Conservation (phyloP, 1,284 basidiomycete species). For the Marasmius fiardii region DNA sequence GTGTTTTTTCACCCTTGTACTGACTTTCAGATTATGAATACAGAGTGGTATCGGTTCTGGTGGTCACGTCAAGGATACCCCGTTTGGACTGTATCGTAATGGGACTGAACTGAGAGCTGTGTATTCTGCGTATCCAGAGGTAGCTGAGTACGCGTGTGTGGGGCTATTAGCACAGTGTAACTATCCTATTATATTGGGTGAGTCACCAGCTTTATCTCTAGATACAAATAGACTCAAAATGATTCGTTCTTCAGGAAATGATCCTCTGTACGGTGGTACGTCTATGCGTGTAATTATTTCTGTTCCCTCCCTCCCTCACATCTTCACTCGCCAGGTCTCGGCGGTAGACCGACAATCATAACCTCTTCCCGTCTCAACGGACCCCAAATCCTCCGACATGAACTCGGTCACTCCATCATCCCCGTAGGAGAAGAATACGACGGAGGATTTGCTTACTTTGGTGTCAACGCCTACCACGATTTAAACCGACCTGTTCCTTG, state of each 20-base stretch:
- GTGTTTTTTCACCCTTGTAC: neutral
- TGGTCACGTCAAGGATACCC: slow-evolving; percentile 68
- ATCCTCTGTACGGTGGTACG: slow-evolving; percentile 78
- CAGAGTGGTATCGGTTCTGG: slow-evolving; percentile 77
- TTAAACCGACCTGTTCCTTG: slow-evolving; percentile 52
- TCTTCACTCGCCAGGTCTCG: slow-evolving; percentile 51
- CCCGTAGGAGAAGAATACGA: slow-evolving; percentile 86
- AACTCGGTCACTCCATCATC: slow-evolving; percentile 81
- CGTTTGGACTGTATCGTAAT: slow-evolving; percentile 76
- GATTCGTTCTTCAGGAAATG: slow-evolving; percentile 53
- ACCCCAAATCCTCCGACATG: slow-evolving; percentile 75
- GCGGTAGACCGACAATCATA: slow-evolving; percentile 82
- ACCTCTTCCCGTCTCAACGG: slow-evolving; percentile 81
- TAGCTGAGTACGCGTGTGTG: slow-evolving; percentile 66
- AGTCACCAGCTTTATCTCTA: slow-evolving; percentile 15
- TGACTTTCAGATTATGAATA: neutral
- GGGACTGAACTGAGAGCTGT: slow-evolving; percentile 78
- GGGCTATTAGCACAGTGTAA: slow-evolving; percentile 68
- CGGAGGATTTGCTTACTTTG: slow-evolving; percentile 75
- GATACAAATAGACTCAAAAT: neutral
- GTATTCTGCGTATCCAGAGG: slow-evolving; percentile 67
- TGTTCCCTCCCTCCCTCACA: neutral
- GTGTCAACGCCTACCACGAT: slow-evolving; percentile 61
- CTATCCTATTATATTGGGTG: slow-evolving; percentile 76
- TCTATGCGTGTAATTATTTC: neutral